Conservation (phyloP, 257 asterid species). For the Nicotiana tabacum region DNA sequence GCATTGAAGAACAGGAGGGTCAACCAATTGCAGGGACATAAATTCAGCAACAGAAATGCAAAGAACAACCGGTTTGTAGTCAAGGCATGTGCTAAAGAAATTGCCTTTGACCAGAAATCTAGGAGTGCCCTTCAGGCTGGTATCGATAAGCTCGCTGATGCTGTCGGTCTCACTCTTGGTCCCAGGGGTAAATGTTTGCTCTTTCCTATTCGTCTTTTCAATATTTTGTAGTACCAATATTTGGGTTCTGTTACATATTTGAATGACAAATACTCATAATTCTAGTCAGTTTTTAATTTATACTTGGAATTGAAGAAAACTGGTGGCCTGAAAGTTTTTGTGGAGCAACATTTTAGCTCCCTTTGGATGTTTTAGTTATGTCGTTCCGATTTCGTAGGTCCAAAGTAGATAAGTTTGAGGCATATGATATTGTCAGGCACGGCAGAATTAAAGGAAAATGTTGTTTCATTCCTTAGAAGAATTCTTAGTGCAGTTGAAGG, state of each 20-base stretch:
- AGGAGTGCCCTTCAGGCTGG: constrained; percentile 92
- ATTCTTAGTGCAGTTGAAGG: not conserved
- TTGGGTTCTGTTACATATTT: not conserved
- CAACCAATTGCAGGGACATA: constrained; percentile 65
- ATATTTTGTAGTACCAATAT: not conserved
- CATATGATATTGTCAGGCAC: not conserved
- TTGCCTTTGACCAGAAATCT: constrained; percentile 85
- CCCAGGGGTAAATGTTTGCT: constrained; percentile 65
- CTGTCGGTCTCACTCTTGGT: constrained; percentile 92
- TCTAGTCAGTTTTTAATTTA: not conserved
- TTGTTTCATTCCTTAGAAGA: not conserved
- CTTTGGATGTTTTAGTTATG: not conserved
- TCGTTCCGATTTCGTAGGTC: not conserved
- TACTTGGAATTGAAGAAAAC: not conserved
- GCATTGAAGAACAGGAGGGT: constrained; percentile 52
- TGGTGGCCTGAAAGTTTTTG: not conserved
- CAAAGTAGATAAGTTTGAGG: not conserved
- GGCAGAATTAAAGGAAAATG: not conserved
- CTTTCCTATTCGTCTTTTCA: not conserved
- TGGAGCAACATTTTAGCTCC: not conserved
- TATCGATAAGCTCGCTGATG: constrained; percentile 91
- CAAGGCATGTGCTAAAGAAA: constrained; percentile 84
- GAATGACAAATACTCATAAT: not conserved
- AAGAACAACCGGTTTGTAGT: constrained; percentile 64
- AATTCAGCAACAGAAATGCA: constrained; percentile 36